These are phyloP conservation scores for Psophocarpus tetragonolobus DNA, from an alignment of 306 rosid species.

Conservation along the genomic window DNA sequence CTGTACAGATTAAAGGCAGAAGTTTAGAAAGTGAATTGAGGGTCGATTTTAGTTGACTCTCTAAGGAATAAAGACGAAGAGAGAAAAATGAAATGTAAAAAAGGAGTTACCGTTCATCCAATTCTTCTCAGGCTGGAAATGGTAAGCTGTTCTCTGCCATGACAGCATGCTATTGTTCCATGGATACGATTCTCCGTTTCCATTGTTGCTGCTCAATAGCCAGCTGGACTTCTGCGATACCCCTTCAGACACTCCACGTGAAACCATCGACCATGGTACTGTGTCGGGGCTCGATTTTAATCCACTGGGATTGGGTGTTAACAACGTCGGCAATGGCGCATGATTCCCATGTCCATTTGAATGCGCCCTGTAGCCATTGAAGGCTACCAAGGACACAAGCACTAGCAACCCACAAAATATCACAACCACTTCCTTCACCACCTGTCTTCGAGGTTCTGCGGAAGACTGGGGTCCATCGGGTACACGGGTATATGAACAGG, in stretches of 20 bases:
- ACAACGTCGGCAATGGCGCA: conserved; percentile 3
- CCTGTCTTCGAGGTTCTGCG: conserved; percentile 3
- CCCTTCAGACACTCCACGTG: conserved; percentile 67
- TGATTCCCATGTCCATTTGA: background rate
- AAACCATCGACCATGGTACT: conserved; percentile 6
- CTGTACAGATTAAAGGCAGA: no score
- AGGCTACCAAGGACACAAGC: conserved; percentile 43
- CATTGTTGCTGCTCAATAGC: background rate
- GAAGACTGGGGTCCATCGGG: conserved; percentile 28
- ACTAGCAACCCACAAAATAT: conserved; percentile 47
- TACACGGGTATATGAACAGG: conserved; percentile 45
- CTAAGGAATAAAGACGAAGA: no score
- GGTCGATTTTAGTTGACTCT: no score
- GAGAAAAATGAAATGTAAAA: no score
- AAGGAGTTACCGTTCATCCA: conserved; percentile 96
- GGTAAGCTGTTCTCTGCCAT: conserved; percentile 91
- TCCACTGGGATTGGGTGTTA: background rate
- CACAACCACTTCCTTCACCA: conserved; percentile 30
- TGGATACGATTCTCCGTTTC: conserved; percentile 37
- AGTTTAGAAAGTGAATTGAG: no score
- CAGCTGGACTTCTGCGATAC: conserved; percentile 70
- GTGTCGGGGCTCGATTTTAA: background rate
- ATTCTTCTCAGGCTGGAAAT: conserved; percentile 87
- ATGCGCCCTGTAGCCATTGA: conserved; percentile 2
- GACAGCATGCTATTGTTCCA: conserved; percentile 81